phyloP scores from a whole-genome alignment of 345 rosid genomes.

The Moricandia arvensis region DNA sequence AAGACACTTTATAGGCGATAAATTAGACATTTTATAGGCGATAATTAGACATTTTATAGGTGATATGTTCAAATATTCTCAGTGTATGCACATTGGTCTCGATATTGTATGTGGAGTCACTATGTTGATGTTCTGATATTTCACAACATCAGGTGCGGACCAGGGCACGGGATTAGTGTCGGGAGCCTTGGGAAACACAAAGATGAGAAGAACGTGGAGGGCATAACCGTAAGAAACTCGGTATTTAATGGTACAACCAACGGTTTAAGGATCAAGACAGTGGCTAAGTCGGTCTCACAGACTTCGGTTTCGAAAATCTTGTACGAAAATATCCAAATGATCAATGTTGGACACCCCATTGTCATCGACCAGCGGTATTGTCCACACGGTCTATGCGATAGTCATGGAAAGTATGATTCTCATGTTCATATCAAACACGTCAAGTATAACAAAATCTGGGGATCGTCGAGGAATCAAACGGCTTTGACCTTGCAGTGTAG shows the following conservation, averaged over 20 bases:
- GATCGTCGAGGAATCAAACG: constrained; percentile 32
- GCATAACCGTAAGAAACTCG: constrained; percentile 25
- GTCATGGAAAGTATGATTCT: constrained; percentile 24
- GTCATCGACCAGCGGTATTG: constrained; percentile 34
- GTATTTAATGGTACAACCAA: constrained; percentile 23
- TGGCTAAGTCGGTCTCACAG: constrained; percentile 16
- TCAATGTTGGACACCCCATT: constrained; percentile 30
- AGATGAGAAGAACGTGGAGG: constrained; percentile 4
- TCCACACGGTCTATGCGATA: constrained; percentile 29
- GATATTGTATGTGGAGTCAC: background rate
- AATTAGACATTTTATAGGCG: too few species aligned
- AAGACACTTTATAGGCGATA: too few species aligned
- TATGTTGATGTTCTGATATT: background rate
- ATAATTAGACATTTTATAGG: too few species aligned
- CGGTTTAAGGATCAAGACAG: constrained; percentile 35
- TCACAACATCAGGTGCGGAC: constrained; percentile 25
- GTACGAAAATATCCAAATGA: constrained; percentile 33
- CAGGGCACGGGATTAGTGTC: constrained; percentile 39
- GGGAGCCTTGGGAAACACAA: constrained; percentile 27
- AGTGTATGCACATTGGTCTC: background rate
- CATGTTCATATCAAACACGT: constrained; percentile 39
- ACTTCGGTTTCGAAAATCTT: constrained; percentile 20
- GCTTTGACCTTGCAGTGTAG: constrained; percentile 43
- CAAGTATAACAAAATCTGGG: constrained; percentile 33
- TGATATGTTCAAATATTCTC: too few species aligned